Evolutionary conservation across 208 protist genomes (phyloP).

Genomic region (Acanthamoeba lugdunensis): DNA sequence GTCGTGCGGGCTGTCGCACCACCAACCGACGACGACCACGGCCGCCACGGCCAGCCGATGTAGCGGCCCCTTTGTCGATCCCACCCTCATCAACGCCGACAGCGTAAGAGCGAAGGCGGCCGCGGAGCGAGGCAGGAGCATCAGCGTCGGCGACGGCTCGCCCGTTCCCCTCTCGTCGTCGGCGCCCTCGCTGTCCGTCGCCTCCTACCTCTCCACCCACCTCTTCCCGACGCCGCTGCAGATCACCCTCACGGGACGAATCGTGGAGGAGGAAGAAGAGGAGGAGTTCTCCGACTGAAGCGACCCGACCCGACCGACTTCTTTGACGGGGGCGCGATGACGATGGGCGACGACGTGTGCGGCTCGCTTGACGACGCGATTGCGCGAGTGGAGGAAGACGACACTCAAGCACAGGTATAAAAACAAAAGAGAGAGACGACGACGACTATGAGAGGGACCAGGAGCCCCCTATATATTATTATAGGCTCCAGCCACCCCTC

Average conservation of each 20-base stretch:
- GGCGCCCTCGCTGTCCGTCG: background rate
- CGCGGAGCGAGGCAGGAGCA: background rate
- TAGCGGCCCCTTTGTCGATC: slow-evolving; percentile 1
- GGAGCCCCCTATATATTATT: too few relatives aligned
- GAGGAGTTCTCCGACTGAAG: slow-evolving; percentile 12
- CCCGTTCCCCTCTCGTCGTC: background rate
- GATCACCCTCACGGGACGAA: slow-evolving; percentile 8
- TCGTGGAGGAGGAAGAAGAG: slow-evolving; percentile 10
- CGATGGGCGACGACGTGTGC: too few relatives aligned
- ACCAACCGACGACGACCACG: background rate
- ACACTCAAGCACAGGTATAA: too few relatives aligned
- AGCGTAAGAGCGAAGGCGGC: background rate
- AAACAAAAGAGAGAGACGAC: too few relatives aligned
- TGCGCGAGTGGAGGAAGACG: too few relatives aligned
- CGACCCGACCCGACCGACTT: too few relatives aligned
- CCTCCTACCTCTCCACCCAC: background rate
- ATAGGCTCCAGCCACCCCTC: too few relatives aligned
- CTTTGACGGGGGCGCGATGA: too few relatives aligned
- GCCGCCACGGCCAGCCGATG: background rate
- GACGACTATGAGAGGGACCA: too few relatives aligned
- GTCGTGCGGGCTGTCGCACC: background rate
- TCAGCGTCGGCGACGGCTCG: background rate
- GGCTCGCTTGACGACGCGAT: too few relatives aligned
- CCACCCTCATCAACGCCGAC: slow-evolving; percentile 19
- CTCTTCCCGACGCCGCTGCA: background rate